Base-by-base conservation (phyloP, 2,329 filamentous ascomycete genomes). In the Didymellaceae sp. region DNA sequence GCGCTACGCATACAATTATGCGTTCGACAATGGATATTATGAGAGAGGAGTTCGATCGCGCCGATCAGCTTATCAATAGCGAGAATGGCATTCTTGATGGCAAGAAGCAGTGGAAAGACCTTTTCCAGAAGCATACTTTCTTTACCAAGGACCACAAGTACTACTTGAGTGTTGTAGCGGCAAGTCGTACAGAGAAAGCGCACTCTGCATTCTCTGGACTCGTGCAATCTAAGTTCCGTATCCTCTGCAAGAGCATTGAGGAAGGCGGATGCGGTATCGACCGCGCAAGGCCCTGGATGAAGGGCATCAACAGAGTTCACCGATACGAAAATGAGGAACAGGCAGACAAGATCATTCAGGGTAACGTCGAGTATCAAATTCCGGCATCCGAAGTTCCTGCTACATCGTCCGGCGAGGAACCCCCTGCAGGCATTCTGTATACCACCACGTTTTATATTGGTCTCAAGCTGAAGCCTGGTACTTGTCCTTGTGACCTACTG, bases 391-490 rank as follows among this genome's bases (percentile, higher is more conserved):
- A 82, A 11, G 80, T 81, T 62, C 78, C 78, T 24, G 67, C 70
- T 33, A 70, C 74, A 24, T 56, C 65, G 20, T 52, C 61, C 6
- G 70, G 74, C 26, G 71, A 73, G n/a, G 70, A 74, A 7, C 67
- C 71, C 31, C 63, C 67, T 21, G 72, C 73, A 25, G 74, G 76
- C 44, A 80, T 78, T 35, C 76, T 97, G 21, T 96, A 90, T 70
- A 97, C 93, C 0, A 91, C 91, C 18, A 97, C 92, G 1, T 93
- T 92, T 72, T 99, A 97, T 70, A 91, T 99, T 67, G 94, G 94
- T 26, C 80, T 97, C 38, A 88, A 93, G 63, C 76, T 97, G 46
- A 81, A 82, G 28, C 83, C 87, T 78, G 87, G 90, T 91, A 81
- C 70, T 83, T 77, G 44, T 14, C 5, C 10, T 9, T 32, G 1